Percentiles rank a stretch among this genome's conserved stretches.
These are phyloP conservation scores for Penicillium freii DNA, from an alignment of 2,329 filamentous ascomycete genomes.

Conservation along the genomic window DNA sequence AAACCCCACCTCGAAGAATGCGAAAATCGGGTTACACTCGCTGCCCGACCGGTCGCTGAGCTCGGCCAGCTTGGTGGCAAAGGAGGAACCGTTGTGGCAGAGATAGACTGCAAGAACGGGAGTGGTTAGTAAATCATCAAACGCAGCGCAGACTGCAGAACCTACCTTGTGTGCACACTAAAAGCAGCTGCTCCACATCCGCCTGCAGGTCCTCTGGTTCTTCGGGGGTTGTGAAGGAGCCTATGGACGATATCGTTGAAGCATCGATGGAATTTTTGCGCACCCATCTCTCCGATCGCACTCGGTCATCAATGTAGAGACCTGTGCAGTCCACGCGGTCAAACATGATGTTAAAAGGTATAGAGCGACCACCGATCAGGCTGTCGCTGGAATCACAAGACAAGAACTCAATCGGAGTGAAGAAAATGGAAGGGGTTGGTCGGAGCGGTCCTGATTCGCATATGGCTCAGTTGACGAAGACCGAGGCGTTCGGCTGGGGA, in stretches of 20 bases:
- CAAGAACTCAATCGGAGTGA: constrained; percentile 12
- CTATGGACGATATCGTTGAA: constrained; percentile 26
- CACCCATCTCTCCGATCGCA: constrained; percentile 47
- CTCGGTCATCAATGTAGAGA: constrained; percentile 49
- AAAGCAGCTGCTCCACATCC: constrained; percentile 52
- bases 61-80: constrained; percentile 53
- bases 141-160: constrained; percentile 7
- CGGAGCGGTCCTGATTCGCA: constrained; percentile 26
- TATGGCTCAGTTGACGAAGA: constrained; percentile 23
- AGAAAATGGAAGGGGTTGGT: constrained; percentile 13
- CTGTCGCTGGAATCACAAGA: constrained; percentile 16
- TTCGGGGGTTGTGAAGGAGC: constrained; percentile 33
- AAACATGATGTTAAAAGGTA: constrained; percentile 37
- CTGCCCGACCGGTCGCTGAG: constrained; percentile 47
- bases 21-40: constrained; percentile 55
- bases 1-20: constrained; percentile 54
- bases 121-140: constrained; percentile 11
- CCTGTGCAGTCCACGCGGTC: constrained; percentile 45
- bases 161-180: constrained; percentile 55
- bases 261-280: constrained; percentile 31
- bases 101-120: constrained; percentile 48
- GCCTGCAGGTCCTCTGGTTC: constrained; percentile 46
- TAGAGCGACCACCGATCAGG: constrained; percentile 15
- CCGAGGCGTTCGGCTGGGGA: neutral
- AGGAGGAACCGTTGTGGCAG: constrained; percentile 53